Conservation (phyloP, 202 grass and related monocot genomes). For the Brachypodium distachyon region DNA sequence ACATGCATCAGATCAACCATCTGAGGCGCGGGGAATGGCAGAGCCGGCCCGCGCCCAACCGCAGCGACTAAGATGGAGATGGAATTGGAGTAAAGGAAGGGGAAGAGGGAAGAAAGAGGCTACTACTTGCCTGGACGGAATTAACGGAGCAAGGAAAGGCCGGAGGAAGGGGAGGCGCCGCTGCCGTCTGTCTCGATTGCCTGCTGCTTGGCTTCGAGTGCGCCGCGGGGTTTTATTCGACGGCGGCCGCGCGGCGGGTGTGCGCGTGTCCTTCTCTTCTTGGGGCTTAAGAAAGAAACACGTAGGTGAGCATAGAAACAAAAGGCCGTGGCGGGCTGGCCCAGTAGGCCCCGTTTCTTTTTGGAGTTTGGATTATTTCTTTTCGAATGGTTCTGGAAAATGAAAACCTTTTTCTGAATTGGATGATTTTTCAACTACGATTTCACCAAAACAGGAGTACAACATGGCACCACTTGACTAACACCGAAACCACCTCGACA, state of each 20-base stretch:
- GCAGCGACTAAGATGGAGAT: background rate
- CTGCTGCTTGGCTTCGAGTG: too few relatives aligned
- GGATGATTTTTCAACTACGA: too few relatives aligned
- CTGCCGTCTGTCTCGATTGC: background rate
- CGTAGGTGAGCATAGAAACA: background rate
- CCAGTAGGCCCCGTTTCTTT: background rate
- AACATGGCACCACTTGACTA: too few relatives aligned
- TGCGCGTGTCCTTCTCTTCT: conserved; percentile 4
- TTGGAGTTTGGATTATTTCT: background rate
- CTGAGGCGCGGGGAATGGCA: too few relatives aligned
- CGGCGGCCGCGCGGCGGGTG: background rate
- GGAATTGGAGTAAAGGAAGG: background rate
- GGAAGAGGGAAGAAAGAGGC: background rate
- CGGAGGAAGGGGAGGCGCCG: background rate
- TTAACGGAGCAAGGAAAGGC: background rate
- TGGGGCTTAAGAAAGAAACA: conserved; percentile 27
- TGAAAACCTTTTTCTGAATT: too few relatives aligned
- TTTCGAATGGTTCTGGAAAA: too few relatives aligned
- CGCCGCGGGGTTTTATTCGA: background rate
- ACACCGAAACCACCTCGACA: too few relatives aligned
- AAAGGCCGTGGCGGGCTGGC: background rate
- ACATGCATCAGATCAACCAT: background rate
- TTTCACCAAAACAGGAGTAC: too few relatives aligned
- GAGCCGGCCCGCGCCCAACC: background rate
- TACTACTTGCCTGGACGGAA: conserved; percentile 9